These are phyloP conservation scores for Lentinula sp. DNA, from an alignment of 768 basidiomycete species.

Conservation along the genomic window DNA sequence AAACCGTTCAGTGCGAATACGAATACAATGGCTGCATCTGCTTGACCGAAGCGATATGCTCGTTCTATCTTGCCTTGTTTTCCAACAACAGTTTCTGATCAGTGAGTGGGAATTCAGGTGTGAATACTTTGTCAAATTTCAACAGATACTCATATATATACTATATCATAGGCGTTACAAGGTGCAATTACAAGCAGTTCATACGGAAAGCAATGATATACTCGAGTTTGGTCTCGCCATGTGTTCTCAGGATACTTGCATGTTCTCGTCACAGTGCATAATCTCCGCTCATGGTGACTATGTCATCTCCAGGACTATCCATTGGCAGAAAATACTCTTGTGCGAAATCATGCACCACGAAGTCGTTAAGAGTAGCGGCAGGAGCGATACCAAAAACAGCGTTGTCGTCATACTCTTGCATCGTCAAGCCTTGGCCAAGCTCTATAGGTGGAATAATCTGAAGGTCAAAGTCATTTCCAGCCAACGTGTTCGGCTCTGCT, in stretches of 20 bases:
- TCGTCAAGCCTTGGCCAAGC: slow-evolving; percentile 25
- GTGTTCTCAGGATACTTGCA: background rate
- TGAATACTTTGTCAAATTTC: background rate
- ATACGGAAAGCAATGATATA: slow-evolving; percentile 1
- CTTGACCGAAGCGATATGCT: too few species aligned
- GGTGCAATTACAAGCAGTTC: background rate
- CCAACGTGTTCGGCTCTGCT: slow-evolving; percentile 26
- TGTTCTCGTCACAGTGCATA: background rate
- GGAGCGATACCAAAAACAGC: background rate
- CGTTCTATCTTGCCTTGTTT: too few species aligned
- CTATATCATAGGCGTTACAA: background rate
- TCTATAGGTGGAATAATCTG: slow-evolving; percentile 60
- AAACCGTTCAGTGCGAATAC: too few species aligned
- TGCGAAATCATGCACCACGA: background rate
- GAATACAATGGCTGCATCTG: too few species aligned
- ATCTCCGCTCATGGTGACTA: background rate
- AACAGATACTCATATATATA: background rate
- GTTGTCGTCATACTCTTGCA: background rate
- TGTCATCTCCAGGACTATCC: background rate
- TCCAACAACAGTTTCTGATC: too few species aligned
- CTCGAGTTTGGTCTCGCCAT: background rate
- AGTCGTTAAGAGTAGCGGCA: background rate
- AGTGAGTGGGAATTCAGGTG: background rate
- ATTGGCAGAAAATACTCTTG: background rate
- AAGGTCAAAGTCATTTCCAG: slow-evolving; percentile 63